These are phyloP conservation scores for Lobulomyces angularis DNA, from an alignment of 192 early-diverging fungal species.

Conservation along the genomic window DNA sequence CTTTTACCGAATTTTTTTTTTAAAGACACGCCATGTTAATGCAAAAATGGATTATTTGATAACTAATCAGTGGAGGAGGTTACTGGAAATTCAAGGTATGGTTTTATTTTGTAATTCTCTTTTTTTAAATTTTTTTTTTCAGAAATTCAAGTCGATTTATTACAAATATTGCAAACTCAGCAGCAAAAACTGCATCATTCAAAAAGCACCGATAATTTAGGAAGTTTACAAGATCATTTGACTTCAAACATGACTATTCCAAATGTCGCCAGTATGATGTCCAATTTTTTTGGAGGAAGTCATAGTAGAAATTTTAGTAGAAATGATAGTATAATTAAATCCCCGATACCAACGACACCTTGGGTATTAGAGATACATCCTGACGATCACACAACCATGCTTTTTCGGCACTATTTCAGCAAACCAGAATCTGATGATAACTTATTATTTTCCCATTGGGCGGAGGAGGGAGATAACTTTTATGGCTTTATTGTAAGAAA, in stretches of 20 bases:
- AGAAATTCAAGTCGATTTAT: constrained; percentile 24
- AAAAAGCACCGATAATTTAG: constrained; percentile 6
- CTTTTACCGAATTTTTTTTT: no score
- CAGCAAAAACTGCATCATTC: constrained; percentile 7
- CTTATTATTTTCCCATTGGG: constrained; percentile 11
- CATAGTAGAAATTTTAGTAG: not conserved
- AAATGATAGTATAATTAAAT: constrained; percentile 4
- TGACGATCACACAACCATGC: constrained; percentile 2
- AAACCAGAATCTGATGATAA: not conserved
- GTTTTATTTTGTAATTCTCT: no score
- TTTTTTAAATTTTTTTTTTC: no score
- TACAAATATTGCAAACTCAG: constrained; percentile 10
- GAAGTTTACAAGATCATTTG: constrained; percentile 1
- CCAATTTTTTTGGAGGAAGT: not conserved
- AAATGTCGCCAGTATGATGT: no score
- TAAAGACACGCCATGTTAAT: constrained; percentile 26
- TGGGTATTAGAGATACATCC: not conserved
- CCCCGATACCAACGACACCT: not conserved
- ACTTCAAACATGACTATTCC: no score
- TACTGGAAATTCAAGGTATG: constrained; percentile 36
- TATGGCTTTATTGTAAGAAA: no score
- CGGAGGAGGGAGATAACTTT: no score
- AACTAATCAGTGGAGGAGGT: constrained; percentile 25
- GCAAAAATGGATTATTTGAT: constrained; percentile 33
- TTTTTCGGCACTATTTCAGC: constrained; percentile 2